A percentile compares a stretch with the other conserved stretches of the same genome.
These are phyloP conservation scores for Colletotrichum euphorbiae DNA, from an alignment of 2,329 filamentous ascomycete species.

Conservation along the genomic window DNA sequence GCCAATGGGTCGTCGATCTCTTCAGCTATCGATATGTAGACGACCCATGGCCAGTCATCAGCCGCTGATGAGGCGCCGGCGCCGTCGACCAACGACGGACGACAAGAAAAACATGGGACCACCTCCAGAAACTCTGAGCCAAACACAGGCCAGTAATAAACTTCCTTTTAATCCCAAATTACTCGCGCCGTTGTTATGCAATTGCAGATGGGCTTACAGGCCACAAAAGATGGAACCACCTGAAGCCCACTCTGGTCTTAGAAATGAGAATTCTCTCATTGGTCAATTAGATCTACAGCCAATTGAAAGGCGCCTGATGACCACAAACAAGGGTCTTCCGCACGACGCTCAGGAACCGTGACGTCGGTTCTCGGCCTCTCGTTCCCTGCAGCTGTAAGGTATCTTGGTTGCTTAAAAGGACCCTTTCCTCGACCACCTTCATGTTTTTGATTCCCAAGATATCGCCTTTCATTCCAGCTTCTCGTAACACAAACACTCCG, in stretches of 20 bases:
- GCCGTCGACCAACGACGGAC: no score
- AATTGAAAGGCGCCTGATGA: slow-evolving; percentile 23
- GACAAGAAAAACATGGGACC: background rate
- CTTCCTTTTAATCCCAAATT: background rate
- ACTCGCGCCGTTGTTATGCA: slow-evolving; percentile 25
- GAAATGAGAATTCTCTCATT: slow-evolving; percentile 6
- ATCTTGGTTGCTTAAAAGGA: slow-evolving; percentile 37
- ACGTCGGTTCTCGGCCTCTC: slow-evolving; percentile 36
- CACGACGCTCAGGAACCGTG: slow-evolving; percentile 25
- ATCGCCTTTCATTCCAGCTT: background rate
- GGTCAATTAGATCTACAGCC: slow-evolving; percentile 24
- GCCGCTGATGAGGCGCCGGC: no score
- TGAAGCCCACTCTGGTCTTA: background rate
- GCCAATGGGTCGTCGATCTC: no score
- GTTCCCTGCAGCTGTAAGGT: slow-evolving; percentile 30
- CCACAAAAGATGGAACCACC: slow-evolving; percentile 16
- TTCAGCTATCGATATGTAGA: no score
- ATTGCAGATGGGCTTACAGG: slow-evolving; percentile 30
- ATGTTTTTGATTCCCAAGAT: background rate
- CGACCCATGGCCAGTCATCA: no score
- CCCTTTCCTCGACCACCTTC: slow-evolving; percentile 6
- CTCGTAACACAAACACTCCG: background rate
- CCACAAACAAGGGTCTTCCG: slow-evolving; percentile 15
- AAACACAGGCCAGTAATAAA: background rate
- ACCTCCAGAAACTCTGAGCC: background rate